These are phyloP conservation scores for Haplosporangium sp. DNA, from an alignment of 371 early-diverging fungal genomes.

Conservation along the genomic window DNA sequence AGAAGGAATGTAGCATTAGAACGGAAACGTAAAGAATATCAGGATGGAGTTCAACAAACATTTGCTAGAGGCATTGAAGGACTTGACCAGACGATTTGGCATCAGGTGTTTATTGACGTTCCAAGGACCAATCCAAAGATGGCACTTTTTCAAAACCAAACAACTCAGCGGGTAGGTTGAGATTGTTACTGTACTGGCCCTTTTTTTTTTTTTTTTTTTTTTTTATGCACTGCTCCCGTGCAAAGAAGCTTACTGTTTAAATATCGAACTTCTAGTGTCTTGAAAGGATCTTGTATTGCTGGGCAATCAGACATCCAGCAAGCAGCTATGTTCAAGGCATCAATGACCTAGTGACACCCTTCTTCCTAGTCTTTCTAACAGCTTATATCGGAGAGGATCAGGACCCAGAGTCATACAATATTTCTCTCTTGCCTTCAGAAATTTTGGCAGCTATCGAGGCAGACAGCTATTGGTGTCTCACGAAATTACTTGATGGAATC, in stretches of 20 bases:
- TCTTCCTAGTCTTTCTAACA: slow-evolving; percentile 91
- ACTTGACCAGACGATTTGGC: slow-evolving; percentile 88
- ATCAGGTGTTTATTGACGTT: slow-evolving; percentile 97
- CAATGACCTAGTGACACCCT: slow-evolving; percentile 97
- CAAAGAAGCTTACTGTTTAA: not conserved
- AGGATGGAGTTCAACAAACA: slow-evolving; percentile 82
- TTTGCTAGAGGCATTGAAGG: slow-evolving; percentile 84
- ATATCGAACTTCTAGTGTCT: slow-evolving; percentile 62
- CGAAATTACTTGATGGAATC: slow-evolving; percentile 95
- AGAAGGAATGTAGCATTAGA: slow-evolving; percentile 83
- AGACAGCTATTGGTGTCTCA: slow-evolving; percentile 96
- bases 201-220: not conserved
- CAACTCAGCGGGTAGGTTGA: slow-evolving; percentile 81
- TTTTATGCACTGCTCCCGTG: no score
- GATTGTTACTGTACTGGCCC: no score
- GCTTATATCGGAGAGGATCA: slow-evolving; percentile 74
- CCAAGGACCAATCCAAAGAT: slow-evolving; percentile 90
- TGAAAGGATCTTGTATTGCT: slow-evolving; percentile 93
- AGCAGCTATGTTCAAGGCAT: slow-evolving; percentile 99
- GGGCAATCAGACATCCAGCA: slow-evolving; percentile 98
- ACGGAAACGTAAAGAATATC: slow-evolving; percentile 92
- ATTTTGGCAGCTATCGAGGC: slow-evolving; percentile 87
- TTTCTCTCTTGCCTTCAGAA: slow-evolving; percentile 67
- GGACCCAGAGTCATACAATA: slow-evolving; percentile 77
- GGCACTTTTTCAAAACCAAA: slow-evolving; percentile 83